These are phyloP conservation scores for Aspergillus latus DNA, from an alignment of 2,329 filamentous ascomycete genomes.

Conservation along the genomic window DNA sequence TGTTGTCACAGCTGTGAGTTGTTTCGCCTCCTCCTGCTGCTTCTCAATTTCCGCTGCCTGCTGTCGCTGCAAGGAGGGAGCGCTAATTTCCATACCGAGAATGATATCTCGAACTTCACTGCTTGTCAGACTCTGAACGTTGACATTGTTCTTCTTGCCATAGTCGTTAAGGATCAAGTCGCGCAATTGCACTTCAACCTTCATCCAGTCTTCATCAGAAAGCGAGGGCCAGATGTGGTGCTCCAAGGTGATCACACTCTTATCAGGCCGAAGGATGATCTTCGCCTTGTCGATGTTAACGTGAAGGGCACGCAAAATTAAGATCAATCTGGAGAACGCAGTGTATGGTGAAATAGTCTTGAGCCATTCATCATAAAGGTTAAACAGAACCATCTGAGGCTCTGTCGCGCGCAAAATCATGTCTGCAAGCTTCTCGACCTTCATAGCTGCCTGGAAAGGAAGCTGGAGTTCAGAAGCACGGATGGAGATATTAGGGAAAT, in stretches of 20 bases:
- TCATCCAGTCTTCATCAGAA: slow-evolving; percentile 97
- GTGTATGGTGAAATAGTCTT: slow-evolving; percentile 99
- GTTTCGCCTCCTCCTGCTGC: slow-evolving; percentile 94
- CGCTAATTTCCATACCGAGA: slow-evolving; percentile 98
- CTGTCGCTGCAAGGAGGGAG: slow-evolving; percentile 95
- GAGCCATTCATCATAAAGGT: slow-evolving; percentile 97
- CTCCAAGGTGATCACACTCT: slow-evolving; percentile 96
- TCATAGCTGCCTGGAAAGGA: slow-evolving; percentile 99
- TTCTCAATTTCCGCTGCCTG: slow-evolving; percentile 99
- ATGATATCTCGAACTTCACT: slow-evolving; percentile 99
- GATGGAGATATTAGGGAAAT: slow-evolving; percentile 99
- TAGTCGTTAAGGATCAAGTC: slow-evolving; percentile 98
- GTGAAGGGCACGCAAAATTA: slow-evolving; percentile 91
- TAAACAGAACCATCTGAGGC: slow-evolving; percentile 99
- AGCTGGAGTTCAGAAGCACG: slow-evolving; percentile 94
- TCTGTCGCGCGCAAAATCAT: slow-evolving; percentile 98
- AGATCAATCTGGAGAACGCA: slow-evolving; percentile 89
- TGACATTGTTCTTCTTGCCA: slow-evolving; percentile 99
- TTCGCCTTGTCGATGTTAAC: slow-evolving; percentile 99
- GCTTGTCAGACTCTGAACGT: slow-evolving; percentile 91
- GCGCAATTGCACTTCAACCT: slow-evolving; percentile 94
- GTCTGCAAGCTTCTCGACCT: slow-evolving; percentile 97
- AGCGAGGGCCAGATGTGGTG: slow-evolving; percentile 98
- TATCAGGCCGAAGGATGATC: slow-evolving; percentile 88
- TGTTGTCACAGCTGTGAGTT: slow-evolving; percentile 94